Evolutionary conservation across 495 filamentous ascomycete species (phyloP).

Genomic region (Penicillium odoratum): DNA sequence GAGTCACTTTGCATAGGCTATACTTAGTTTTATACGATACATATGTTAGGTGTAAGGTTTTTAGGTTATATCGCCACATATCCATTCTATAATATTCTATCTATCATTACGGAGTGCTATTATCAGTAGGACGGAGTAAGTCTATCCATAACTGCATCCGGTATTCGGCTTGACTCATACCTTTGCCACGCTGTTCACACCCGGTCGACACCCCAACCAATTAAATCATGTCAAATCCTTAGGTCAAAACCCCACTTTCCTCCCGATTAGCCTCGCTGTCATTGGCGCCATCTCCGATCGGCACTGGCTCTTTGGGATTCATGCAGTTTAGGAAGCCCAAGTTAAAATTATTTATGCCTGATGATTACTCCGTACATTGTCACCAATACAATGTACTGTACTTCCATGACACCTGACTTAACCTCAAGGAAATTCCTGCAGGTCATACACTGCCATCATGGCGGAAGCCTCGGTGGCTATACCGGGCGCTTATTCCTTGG

Average conservation of each 20-base stretch:
- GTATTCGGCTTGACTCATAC: conserved; percentile 13
- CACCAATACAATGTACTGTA: too few species aligned
- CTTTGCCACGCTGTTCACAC: conserved; percentile 27
- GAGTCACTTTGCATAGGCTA: neutral
- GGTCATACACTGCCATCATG: conserved; percentile 3
- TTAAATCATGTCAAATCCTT: neutral
- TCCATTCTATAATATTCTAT: neutral
- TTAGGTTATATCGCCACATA: neutral
- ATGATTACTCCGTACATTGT: neutral
- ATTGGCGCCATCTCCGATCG: conserved; percentile 20
- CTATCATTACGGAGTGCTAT: too few species aligned
- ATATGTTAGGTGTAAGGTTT: neutral
- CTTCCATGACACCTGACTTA: too few species aligned
- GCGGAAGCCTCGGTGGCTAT: conserved; percentile 2
- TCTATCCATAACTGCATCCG: neutral
- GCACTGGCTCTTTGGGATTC: conserved; percentile 14
- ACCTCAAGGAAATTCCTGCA: neutral
- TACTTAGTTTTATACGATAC: too few species aligned
- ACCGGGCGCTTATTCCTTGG: conserved; percentile 5
- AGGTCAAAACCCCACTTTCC: neutral
- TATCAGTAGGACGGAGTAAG: too few species aligned
- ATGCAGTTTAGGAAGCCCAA: conserved; percentile 7
- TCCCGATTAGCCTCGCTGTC: conserved; percentile 3
- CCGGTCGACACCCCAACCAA: conserved; percentile 5
- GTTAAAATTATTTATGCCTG: neutral